Evolutionary conservation across 176 grass and related monocot species (phyloP), one percentile per base, ranked within the genome.

Genomic region (Avena sativa): DNA sequence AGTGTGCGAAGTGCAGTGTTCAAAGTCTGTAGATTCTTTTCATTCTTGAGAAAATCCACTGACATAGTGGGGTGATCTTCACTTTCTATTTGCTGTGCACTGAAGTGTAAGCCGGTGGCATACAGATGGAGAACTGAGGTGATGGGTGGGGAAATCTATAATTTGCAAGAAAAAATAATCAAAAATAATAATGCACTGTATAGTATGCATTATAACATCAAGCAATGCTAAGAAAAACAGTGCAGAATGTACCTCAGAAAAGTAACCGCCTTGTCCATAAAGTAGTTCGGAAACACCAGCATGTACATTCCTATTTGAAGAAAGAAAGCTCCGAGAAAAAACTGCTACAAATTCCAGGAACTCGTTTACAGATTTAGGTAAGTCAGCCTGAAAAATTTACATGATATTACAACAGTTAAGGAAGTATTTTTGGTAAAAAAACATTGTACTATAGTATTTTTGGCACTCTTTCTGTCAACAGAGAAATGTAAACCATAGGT

Each of bases 111-210:
- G 40, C 91, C 95, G 68, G 80, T 81, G 58, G 93, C 87, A 75
- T 98, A 98, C 52, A 98, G 87, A 86, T 74, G 52, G 44, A 98
- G 81, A 70, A 98, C 57, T 48, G 89, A 90, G 76, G 87, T 28
- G 48, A 88, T 81, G 71, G 77, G 72, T 73, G 82, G 71, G 43
- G 80, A 91, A 81, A 90, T 78, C 95, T 97, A 90, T 58, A 86
- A 56, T 63, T 25, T 48, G 58, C 21, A 74, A 81, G 58, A 23
- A 89, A 51, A 64, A 59, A 30, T 59, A 62, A 63, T 92, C 5
- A n/a, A 85, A 75, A 86, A 79, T 20, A 75, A 81, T 23, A 51
- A 25, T 86, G 50, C 47, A 76, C 20, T 44, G 53, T 79, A 86
- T 78, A n/a, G 83, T 55, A 68, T 48, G 64, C 8, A 75, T 78